Evolutionary conservation across 1,284 basidiomycete genomes (phyloP).

Genomic region (Ustilago cynodontis): DNA sequence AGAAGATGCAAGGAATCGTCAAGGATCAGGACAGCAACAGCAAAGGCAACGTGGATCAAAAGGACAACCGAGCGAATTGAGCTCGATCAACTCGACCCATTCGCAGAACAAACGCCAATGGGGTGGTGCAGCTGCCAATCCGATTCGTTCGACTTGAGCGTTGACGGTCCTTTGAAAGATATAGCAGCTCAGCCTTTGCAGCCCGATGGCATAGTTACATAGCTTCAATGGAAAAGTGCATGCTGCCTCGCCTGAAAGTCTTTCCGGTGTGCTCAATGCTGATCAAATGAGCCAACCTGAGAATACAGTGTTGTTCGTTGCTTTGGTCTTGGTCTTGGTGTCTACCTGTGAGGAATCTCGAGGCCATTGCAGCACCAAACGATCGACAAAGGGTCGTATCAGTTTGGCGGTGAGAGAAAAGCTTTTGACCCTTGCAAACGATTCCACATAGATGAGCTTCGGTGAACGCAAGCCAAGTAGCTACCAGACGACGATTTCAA

Average conservation of each 20-base stretch:
- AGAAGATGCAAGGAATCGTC: conserved; percentile 14
- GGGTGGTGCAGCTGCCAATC: conserved; percentile 12
- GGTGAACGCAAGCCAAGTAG: conserved; percentile 81
- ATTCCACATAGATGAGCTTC: conserved; percentile 88
- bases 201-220: not conserved
- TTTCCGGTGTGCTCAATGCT: no score
- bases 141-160: conserved; percentile 5
- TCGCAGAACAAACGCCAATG: conserved; percentile 40
- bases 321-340: not conserved
- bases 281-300: conserved; percentile 45
- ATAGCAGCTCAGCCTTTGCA: no score
- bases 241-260: no score
- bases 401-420: conserved; percentile 88
- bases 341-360: conserved; percentile 16
- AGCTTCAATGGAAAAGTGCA: no score
- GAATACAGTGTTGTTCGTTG: conserved; percentile 34
- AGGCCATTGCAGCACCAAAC: conserved; percentile 74
- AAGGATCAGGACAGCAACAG: conserved; percentile 19
- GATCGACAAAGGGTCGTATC: conserved; percentile 83
- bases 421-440: conserved; percentile 86
- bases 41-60: conserved; percentile 19
- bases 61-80: conserved; percentile 36
- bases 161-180: no score
- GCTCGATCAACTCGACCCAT: conserved; percentile 47
- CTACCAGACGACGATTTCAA: conserved; percentile 62